Evolutionary conservation across 352 stramenopile genomes (phyloP).

Genomic region (Pythium folliculosum): DNA sequence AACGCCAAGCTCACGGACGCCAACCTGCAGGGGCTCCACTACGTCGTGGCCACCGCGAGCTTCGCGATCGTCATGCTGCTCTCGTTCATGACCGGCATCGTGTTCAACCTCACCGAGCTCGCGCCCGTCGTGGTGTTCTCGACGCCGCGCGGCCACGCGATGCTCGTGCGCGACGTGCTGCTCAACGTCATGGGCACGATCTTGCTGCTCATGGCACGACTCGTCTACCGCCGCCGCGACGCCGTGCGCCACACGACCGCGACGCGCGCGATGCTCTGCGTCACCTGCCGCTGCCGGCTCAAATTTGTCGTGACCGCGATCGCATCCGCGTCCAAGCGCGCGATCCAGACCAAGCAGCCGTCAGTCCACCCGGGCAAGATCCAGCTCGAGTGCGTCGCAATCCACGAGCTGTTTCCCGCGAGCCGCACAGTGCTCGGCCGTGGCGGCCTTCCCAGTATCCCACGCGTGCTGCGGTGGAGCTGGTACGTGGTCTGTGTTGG

Average conservation of each 20-base stretch:
- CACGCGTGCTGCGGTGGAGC: not conserved
- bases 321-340: not conserved
- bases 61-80: not conserved
- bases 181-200: conserved; percentile 12
- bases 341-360: not conserved
- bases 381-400: not conserved
- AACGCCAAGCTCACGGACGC: conserved; percentile 3
- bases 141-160: not conserved
- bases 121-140: not conserved
- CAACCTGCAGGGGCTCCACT: not conserved
- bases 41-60: not conserved
- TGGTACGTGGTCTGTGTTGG: not conserved
- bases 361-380: not conserved
- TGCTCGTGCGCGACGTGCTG: not conserved
- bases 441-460: not conserved
- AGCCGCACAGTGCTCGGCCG: not conserved
- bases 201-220: conserved; percentile 8
- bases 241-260: conserved; percentile 1
- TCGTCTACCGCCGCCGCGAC: conserved; percentile 8
- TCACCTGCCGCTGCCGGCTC: not conserved
- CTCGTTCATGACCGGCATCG: not conserved
- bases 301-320: not conserved
- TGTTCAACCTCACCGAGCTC: not conserved
- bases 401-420: not conserved
- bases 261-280: not conserved